Evolutionary conservation across 495 filamentous ascomycete genomes (phyloP).

Genomic region (Cetradonia linearis): DNA sequence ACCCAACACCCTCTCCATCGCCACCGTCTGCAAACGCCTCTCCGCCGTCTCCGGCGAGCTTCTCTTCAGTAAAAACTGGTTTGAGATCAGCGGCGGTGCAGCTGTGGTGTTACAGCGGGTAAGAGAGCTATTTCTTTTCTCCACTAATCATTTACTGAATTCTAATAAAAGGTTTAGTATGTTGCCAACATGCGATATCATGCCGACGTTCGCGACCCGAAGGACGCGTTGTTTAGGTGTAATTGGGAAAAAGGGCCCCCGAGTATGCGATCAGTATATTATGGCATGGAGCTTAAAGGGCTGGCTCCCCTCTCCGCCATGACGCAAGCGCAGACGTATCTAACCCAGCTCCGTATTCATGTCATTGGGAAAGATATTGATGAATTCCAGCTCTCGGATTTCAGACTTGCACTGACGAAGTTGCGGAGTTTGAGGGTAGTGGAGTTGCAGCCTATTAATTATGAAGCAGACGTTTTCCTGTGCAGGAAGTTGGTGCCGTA

Average conservation of each 20-base stretch:
- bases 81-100: not conserved
- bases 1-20: not conserved
- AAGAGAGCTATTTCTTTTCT: too few species aligned
- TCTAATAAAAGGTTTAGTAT: too few species aligned
- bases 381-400: not conserved
- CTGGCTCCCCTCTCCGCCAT: not conserved
- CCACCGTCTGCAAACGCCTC: not conserved
- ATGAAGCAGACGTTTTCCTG: not conserved
- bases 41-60: not conserved
- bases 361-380: not conserved
- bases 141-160: too few species aligned
- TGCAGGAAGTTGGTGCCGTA: not conserved
- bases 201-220: not conserved
- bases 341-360: not conserved
- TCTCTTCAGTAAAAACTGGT: not conserved
- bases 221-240: too few species aligned
- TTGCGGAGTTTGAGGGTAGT: not conserved
- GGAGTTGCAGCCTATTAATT: not conserved
- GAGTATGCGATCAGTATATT: not conserved
- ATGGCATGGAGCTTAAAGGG: not conserved
- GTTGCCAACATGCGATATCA: too few species aligned
- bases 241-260: too few species aligned
- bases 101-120: not conserved
- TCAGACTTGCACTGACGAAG: not conserved
- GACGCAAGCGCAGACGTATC: not conserved